Evolutionary conservation across 2,329 filamentous ascomycete species (phyloP), one percentile per base, ranked within the genome.

Genomic region (Lojkania enalia): DNA sequence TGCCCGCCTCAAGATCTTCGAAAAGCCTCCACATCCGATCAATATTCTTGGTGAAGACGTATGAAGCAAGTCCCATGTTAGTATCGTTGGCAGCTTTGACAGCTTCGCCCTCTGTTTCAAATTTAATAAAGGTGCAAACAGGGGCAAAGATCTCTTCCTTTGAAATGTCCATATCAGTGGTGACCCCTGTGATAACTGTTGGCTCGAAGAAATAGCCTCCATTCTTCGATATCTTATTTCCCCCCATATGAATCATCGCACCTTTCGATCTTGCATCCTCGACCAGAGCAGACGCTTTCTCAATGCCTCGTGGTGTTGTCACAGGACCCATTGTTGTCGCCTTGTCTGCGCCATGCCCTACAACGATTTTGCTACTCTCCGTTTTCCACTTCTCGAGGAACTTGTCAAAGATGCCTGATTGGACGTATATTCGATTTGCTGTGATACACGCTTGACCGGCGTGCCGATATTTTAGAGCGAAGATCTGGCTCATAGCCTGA

Each of bases 171-270:
- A 86, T 86, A 2, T 82, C 74, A 7, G 74, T 68, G 5, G 74
- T 82, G 50, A 83, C 80, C 3, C 78, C 77, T 0, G 77, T 77
- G 30, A 88, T 77, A 43, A 87, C 79, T 0, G 84, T 87, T 1
- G 83, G 84, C 61, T 85, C 76, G 66, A 87, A 86, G 73, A 87
- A 89, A 67, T 85, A 88, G 3, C 84, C 83, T 0, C 73, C 69
- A 6, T 72, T 61, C 32, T 61, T 63, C 2, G 77, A 75, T 1
- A 74, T 60, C 39, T 71, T 74, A 43, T 77, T 71, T 3, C 81
- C 84, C 11, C 86, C 86, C 15, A 84, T 70, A 1, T 87, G 70
- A n/a, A 87, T 67, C 33, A 78, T 79, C 1, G 81, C 87, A 2
- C 86, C 86, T 29, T 80, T 76, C 42, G 76, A 76, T 42, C 77